Evolutionary conservation across 371 early-diverging fungal genomes (phyloP), one percentile per base, ranked within the genome.

Genomic region (Smittium culicis): DNA sequence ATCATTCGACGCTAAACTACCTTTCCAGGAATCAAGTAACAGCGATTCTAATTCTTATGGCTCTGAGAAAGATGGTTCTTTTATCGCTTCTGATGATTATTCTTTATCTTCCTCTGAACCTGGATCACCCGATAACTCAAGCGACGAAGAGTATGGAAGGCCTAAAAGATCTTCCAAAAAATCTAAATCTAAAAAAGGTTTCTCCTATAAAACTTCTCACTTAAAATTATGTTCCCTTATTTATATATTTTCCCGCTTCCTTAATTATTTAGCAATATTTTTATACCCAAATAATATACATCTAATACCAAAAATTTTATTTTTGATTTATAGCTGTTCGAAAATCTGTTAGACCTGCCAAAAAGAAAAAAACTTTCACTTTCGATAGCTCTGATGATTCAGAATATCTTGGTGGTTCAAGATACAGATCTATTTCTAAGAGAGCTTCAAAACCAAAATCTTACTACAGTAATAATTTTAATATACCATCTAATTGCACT

Each of bases 31-130:
- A 62, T 27, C 30, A 35, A 62, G 62, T 25, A 29, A 62, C 3
- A 62, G 62, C 25, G 62, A 62, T 20, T 14, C 14, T 25, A 31
- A 29, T 30, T 25, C 16, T 31, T 20, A 16, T 34, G 58, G 25
- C 1, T 33, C 67, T n/a, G 30, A 61, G 30, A 70, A 71, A 54
- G 76, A 65, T 24, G 34, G 64, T 29, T 58, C 66, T 32, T 71
- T 71, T 34, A 68, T 67, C 33, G 70, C 69, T 31, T 55, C 66
- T 33, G 34, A 57, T 67, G 65, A 27, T 66, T 17, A 31, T 56
- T 33, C 25, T 30, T 64, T 25, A 16, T 34, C 55, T 30, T 3
- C 8, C 16, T 55, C 56, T 27, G 34, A 34, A 59, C 25, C 34
- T 14, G 67, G 24, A 31, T 24, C 35, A 16, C 57, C 20, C 25